phyloP scores from a whole-genome alignment of 176 grass and related monocot species.

The Tillandsia fasciculata region DNA sequence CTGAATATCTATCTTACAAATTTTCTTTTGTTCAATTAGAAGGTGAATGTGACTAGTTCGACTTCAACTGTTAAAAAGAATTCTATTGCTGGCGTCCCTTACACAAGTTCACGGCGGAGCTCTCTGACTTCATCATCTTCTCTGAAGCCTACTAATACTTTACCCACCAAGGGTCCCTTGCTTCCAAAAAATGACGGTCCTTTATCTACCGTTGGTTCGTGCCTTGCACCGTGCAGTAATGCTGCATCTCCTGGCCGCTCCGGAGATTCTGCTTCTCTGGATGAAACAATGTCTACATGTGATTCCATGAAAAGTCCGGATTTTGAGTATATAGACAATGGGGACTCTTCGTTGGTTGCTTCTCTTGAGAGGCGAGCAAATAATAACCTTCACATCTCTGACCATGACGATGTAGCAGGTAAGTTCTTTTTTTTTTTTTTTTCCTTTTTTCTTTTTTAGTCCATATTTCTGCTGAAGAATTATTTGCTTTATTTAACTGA shows the following conservation, averaged over 20 bases:
- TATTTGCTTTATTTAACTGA: too few relatives aligned
- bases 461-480: too few relatives aligned
- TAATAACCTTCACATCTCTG: constrained; percentile 69
- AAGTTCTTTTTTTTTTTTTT: constrained; percentile 14
- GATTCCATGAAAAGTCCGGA: constrained; percentile 95
- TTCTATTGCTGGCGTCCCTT: constrained; percentile 24
- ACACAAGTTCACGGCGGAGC: constrained; percentile 8
- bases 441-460: too few relatives aligned
- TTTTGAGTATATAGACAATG: constrained; percentile 90
- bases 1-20: neutral
- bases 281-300: constrained; percentile 91
- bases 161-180: neutral
- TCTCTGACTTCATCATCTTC: constrained; percentile 28
- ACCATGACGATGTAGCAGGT: constrained; percentile 48
- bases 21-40: constrained; percentile 30
- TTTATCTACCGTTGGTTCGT: constrained; percentile 16
- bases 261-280: constrained; percentile 48
- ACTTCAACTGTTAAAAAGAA: constrained; percentile 39
- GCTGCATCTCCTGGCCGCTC: constrained; percentile 45
- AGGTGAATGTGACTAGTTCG: constrained; percentile 25
- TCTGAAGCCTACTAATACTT: constrained; percentile 14
- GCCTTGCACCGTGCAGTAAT: constrained; percentile 36
- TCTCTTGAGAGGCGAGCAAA: constrained; percentile 66
- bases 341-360: constrained; percentile 43
- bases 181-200: neutral